Conservation (phyloP, 1,284 basidiomycete genomes). For the Fomitopsis palustris region DNA sequence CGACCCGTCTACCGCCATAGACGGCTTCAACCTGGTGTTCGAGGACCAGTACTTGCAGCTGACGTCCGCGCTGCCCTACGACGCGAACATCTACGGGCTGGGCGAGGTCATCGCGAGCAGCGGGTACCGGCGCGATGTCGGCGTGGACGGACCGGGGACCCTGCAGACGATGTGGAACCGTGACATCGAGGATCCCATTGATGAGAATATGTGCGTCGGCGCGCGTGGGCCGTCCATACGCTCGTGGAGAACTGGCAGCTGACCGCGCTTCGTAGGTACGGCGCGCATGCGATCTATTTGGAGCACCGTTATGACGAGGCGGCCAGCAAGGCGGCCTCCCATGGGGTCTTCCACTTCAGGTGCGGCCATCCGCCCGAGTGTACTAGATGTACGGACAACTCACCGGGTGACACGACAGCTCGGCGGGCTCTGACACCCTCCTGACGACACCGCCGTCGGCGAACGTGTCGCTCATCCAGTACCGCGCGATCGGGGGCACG, state of each 20-base stretch:
- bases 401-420: slow-evolving; percentile 17
- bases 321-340: slow-evolving; percentile 50
- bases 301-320: slow-evolving; percentile 56
- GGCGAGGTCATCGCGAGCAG: slow-evolving; percentile 71
- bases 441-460: slow-evolving; percentile 50
- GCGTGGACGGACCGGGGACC: slow-evolving; percentile 49
- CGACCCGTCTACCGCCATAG: slow-evolving; percentile 49
- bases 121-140: slow-evolving; percentile 62
- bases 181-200: slow-evolving; percentile 55
- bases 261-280: slow-evolving; percentile 46
- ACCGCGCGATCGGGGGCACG: slow-evolving; percentile 63
- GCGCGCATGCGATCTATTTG: slow-evolving; percentile 65
- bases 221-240: background rate
- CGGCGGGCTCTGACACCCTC: slow-evolving; percentile 61
- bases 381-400: background rate
- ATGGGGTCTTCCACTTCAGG: slow-evolving; percentile 70
- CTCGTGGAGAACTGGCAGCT: background rate
- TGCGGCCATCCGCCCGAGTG: slow-evolving; percentile 16
- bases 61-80: slow-evolving; percentile 56
- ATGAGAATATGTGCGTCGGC: slow-evolving; percentile 53
- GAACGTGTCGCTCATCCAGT: slow-evolving; percentile 55
- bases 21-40: slow-evolving; percentile 68
- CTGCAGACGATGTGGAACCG: slow-evolving; percentile 73
- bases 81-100: slow-evolving; percentile 75
- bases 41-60: slow-evolving; percentile 74